Conservation (phyloP, 306 rosid genomes). For the Trifolium subterraneum region DNA sequence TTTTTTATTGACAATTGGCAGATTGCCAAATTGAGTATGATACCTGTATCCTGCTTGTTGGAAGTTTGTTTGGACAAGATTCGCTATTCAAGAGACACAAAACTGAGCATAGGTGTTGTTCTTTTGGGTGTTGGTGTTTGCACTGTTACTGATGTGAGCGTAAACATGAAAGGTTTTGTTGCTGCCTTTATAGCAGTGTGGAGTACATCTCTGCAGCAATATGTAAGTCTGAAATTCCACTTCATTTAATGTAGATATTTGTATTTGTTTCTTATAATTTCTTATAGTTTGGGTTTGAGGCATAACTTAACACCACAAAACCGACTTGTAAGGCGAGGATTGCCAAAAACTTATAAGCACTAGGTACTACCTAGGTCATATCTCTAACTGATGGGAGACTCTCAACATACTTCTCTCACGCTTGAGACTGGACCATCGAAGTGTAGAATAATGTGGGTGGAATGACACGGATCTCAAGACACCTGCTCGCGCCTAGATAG, state of each 20-base stretch:
- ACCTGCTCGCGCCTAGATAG: not conserved
- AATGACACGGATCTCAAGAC: not conserved
- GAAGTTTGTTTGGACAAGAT: slow-evolving; percentile 82
- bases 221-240: slow-evolving; percentile 57
- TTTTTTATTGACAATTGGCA: slow-evolving; percentile 40
- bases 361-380: not conserved
- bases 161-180: slow-evolving; percentile 69
- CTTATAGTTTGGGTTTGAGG: not conserved
- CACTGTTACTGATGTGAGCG: slow-evolving; percentile 89
- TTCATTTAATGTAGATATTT: not conserved
- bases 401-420: not conserved
- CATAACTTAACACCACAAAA: not conserved
- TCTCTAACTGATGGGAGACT: not conserved
- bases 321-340: not conserved
- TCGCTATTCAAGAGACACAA: slow-evolving; percentile 85
- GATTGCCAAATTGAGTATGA: slow-evolving; percentile 95
- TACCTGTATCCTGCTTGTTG: slow-evolving; percentile 85
- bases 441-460: not conserved
- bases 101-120: slow-evolving; percentile 77
- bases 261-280: slow-evolving; percentile 25
- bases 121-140: slow-evolving; percentile 84
- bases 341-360: not conserved
- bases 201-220: slow-evolving; percentile 90
- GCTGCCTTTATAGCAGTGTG: slow-evolving; percentile 88
- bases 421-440: not conserved